These are phyloP conservation scores for Penicillium sp. DNA, from an alignment of 2,329 filamentous ascomycete genomes.

Conservation along the genomic window DNA sequence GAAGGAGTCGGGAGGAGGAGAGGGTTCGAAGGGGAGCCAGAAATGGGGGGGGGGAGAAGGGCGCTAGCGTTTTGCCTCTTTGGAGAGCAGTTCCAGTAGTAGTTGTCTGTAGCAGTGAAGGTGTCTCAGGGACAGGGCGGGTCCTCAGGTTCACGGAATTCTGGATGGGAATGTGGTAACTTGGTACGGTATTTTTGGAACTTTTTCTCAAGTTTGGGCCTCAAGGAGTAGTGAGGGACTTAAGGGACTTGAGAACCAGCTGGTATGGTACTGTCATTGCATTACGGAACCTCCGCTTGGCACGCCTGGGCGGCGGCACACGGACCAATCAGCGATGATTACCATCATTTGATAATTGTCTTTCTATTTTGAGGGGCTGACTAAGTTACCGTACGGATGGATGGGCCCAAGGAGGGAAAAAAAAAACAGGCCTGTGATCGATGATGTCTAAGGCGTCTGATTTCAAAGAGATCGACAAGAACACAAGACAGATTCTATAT, in stretches of 20 bases:
- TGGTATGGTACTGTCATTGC: background rate
- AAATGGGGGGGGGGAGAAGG: constrained; percentile 1
- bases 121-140: constrained; percentile 23
- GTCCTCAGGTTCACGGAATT: constrained; percentile 1
- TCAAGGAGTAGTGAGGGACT: too few relatives aligned
- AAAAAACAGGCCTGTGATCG: constrained; percentile 3
- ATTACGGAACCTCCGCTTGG: background rate
- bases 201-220: background rate
- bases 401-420: background rate
- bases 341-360: background rate
- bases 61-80: constrained; percentile 17
- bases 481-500: background rate
- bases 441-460: constrained; percentile 5
- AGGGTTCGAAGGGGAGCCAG: constrained; percentile 4
- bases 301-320: constrained; percentile 3
- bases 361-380: background rate
- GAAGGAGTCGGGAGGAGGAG: constrained; percentile 8
- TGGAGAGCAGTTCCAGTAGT: background rate
- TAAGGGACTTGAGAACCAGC: background rate
- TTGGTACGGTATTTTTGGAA: constrained; percentile 13
- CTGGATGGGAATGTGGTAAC: constrained; percentile 9
- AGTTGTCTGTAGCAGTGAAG: too few relatives aligned
- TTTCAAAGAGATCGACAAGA: background rate
- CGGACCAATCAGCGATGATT: background rate
- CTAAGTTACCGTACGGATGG: background rate